Evolutionary conservation across 2,329 filamentous ascomycete species (phyloP).

Genomic region (Fusarium concolor): DNA sequence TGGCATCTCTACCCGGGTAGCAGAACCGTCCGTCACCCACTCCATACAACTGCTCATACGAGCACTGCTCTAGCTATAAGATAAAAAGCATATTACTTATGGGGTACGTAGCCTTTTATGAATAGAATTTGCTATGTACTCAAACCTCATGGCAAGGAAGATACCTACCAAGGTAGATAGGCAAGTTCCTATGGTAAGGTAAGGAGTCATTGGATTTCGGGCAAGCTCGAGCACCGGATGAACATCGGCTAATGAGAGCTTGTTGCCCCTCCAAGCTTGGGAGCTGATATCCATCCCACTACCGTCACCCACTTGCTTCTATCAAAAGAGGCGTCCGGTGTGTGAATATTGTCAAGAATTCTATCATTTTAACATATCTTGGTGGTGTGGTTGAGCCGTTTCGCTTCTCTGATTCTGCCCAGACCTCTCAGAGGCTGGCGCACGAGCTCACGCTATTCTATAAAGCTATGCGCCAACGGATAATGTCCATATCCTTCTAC

Average conservation of each 20-base stretch:
- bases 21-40: background rate
- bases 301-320: slow-evolving; percentile 20
- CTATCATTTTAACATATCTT: background rate
- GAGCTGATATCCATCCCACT: slow-evolving; percentile 35
- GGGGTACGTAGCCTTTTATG: background rate
- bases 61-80: background rate
- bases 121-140: background rate
- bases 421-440: slow-evolving; percentile 24
- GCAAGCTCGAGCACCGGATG: slow-evolving; percentile 33
- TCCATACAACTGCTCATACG: background rate
- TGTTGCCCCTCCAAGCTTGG: slow-evolving; percentile 44
- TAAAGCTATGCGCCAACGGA: slow-evolving; percentile 51
- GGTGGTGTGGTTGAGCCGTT: background rate
- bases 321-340: slow-evolving; percentile 17
- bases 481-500: slow-evolving; percentile 54
- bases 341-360: background rate
- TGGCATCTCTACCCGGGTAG: too few relatives aligned
- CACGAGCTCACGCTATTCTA: slow-evolving; percentile 18
- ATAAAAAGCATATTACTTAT: background rate
- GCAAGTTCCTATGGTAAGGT: too few relatives aligned
- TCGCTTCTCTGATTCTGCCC: background rate
- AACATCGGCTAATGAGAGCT: slow-evolving; percentile 43
- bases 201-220: too few relatives aligned
- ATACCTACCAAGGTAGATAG: too few relatives aligned
- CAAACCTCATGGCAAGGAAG: background rate